Conservation (phyloP, 148 eudicot species). For the Nepenthes mirabilis region DNA sequence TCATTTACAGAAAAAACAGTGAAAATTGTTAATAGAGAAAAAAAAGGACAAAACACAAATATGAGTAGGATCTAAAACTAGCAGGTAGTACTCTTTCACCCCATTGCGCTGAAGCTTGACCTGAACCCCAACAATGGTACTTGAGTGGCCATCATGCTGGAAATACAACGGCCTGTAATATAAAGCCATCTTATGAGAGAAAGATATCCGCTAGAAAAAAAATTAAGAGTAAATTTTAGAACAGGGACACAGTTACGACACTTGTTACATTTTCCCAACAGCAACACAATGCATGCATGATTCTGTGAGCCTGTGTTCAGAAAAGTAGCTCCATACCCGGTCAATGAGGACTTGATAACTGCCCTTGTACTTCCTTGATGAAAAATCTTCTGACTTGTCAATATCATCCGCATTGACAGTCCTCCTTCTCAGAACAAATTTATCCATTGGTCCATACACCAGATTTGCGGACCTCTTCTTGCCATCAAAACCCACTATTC, state of each 20-base stretch:
- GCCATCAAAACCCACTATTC: slow-evolving; percentile 71
- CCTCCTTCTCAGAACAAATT: slow-evolving; percentile 33
- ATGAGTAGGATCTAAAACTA: slow-evolving; percentile 77
- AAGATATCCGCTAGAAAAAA: neutral
- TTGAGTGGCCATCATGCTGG: slow-evolving; percentile 94
- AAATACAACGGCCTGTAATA: slow-evolving; percentile 78
- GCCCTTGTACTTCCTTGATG: slow-evolving; percentile 22
- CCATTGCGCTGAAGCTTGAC: slow-evolving; percentile 45
- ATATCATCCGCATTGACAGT: slow-evolving; percentile 6
- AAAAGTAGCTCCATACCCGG: slow-evolving; percentile 94
- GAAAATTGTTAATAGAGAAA: neutral
- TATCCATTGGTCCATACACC: slow-evolving; percentile 75
- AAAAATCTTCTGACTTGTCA: slow-evolving; percentile 10
- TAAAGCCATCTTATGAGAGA: too few relatives aligned
- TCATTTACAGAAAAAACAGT: too few relatives aligned
- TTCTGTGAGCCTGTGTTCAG: slow-evolving; percentile 21
- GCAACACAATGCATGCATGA: slow-evolving; percentile 31
- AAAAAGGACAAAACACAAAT: slow-evolving; percentile 25
- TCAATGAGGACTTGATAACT: slow-evolving; percentile 48
- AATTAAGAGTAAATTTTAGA: neutral
- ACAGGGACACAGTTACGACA: neutral
- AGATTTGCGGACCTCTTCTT: slow-evolving; percentile 16
- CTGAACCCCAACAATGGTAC: slow-evolving; percentile 92
- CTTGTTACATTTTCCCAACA: slow-evolving; percentile 47
- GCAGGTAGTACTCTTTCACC: slow-evolving; percentile 38